These are phyloP conservation scores for Sherardia arvensis DNA, from an alignment of 257 asterid genomes.

Conservation along the genomic window DNA sequence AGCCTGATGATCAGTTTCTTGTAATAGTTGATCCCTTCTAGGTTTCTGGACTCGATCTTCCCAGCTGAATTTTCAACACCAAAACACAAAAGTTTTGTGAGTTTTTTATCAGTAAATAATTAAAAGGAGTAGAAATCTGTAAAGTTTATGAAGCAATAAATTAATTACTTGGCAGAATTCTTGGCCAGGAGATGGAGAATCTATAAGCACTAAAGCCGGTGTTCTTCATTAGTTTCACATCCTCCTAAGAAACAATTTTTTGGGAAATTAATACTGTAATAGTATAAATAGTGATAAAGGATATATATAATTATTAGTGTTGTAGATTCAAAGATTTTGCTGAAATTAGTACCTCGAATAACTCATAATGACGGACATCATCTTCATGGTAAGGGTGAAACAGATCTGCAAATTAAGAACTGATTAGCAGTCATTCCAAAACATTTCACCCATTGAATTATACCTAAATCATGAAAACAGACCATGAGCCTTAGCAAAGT, in stretches of 20 bases:
- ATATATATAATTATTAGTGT: too few relatives aligned
- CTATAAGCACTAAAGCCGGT: conserved; percentile 10
- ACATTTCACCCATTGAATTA: background rate
- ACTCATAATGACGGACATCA: background rate
- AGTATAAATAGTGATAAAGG: too few relatives aligned
- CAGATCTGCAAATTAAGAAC: background rate
- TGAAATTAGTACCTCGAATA: conserved; percentile 1
- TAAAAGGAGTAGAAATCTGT: too few relatives aligned
- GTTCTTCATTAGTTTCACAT: conserved; percentile 1
- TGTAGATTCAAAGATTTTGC: too few relatives aligned
- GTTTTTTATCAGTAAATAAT: too few relatives aligned
- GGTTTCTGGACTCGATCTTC: background rate
- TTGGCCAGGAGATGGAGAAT: conserved; percentile 12
- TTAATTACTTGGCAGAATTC: conserved; percentile 9
- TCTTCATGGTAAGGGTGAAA: background rate
- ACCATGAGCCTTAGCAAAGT: background rate
- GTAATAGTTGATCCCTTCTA: background rate
- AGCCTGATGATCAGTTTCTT: background rate
- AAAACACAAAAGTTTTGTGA: too few relatives aligned
- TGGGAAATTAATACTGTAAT: too few relatives aligned
- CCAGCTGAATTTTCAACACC: background rate
- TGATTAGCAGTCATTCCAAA: background rate
- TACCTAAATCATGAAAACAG: background rate
- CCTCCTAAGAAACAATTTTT: background rate
- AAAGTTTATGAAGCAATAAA: background rate